A percentile compares a stretch with the other conserved stretches of the same genome.
Conservation (phyloP, 169 alveolate species). For the Plasmodium gallinaceum region DNA sequence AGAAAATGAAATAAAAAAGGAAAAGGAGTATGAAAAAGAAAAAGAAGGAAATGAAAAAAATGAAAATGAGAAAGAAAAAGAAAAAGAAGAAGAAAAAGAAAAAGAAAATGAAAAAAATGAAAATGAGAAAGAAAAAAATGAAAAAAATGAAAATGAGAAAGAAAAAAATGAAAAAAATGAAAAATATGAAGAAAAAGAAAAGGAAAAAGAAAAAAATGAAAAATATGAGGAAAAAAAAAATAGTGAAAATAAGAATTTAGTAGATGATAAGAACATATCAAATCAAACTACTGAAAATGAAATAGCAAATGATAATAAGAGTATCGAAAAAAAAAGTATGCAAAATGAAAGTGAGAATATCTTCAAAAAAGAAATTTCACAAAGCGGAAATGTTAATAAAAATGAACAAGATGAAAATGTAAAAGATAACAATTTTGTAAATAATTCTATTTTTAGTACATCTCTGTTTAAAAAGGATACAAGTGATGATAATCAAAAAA, state of each 20-base stretch:
- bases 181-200: background rate
- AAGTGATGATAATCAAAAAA: conserved; percentile 9
- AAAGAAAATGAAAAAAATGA: background rate
- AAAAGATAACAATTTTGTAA: conserved; percentile 13
- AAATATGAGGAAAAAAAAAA: background rate
- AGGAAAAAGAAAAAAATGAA: background rate
- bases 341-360: background rate
- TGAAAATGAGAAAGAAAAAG: background rate
- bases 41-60: background rate
- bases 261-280: background rate
- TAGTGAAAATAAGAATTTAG: background rate
- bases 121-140: background rate
- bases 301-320: background rate
- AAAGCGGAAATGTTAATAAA: background rate
- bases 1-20: background rate
- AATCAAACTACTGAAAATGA: background rate
- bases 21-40: background rate
- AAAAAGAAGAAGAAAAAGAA: conserved; percentile 10
- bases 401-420: background rate
- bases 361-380: background rate
- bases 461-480: conserved; percentile 18
- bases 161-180: background rate
- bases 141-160: background rate
- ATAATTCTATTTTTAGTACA: conserved; percentile 13
- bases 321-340: conserved; percentile 3